These are phyloP conservation scores for Ceratobasidium sp. DNA, from an alignment of 1,284 basidiomycete species.

Conservation along the genomic window DNA sequence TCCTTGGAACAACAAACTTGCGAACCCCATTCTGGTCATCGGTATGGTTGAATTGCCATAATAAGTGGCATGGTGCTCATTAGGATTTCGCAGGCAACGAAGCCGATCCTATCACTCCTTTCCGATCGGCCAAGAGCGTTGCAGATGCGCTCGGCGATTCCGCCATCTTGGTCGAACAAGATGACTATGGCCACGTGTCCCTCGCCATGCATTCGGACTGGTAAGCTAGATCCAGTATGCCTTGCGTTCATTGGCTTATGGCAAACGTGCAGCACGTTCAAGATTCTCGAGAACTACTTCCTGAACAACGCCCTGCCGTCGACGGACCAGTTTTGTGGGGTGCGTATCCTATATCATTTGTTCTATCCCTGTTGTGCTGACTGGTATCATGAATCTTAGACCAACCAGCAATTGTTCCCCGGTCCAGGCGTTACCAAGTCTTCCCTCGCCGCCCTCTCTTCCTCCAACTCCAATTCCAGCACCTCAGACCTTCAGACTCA, in stretches of 20 bases:
- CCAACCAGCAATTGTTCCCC: constrained; percentile 2
- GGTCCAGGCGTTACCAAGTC: constrained; percentile 11
- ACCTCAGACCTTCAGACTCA: not conserved
- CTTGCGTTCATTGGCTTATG: not conserved
- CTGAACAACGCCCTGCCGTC: constrained; percentile 7
- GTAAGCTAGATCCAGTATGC: not conserved
- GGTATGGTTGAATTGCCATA: not conserved
- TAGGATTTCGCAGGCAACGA: constrained; percentile 10
- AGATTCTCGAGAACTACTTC: constrained; percentile 5
- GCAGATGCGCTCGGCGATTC: constrained; percentile 9
- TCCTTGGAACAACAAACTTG: constrained; percentile 26
- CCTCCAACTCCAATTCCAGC: not conserved
- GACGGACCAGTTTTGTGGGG: constrained; percentile 16
- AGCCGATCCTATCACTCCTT: constrained; percentile 38
- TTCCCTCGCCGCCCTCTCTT: not conserved
- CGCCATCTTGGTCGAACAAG: constrained; percentile 29
- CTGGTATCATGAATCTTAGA: not conserved
- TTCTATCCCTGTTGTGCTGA: not conserved
- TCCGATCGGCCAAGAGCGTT: constrained; percentile 14
- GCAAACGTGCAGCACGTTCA: not conserved
- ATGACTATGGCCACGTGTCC: constrained; percentile 35
- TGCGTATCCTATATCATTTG: not conserved
- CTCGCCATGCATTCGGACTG: constrained; percentile 22
- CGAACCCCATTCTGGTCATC: constrained; percentile 38
- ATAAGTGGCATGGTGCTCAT: not conserved